Conservation (phyloP, 2,329 filamentous ascomycete species). For the Phialemoniopsis sp. region DNA sequence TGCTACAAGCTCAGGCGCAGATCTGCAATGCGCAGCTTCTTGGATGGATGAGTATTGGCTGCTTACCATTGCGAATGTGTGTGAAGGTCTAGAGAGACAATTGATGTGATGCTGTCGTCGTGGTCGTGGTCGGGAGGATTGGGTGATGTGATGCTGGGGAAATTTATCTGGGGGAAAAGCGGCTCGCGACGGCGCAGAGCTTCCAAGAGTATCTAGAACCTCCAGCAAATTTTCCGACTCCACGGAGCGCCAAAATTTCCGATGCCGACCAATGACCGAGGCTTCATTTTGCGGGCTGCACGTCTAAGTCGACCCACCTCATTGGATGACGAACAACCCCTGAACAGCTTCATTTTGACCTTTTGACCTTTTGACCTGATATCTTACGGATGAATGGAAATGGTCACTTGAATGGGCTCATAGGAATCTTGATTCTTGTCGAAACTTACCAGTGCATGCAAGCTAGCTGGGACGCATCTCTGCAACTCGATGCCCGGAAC, state of each 20-base stretch:
- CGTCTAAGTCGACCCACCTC: not conserved
- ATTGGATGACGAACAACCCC: no score
- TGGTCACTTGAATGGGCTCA: no score
- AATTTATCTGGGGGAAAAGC: not conserved
- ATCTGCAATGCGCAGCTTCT: no score
- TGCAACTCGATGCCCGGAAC: no score
- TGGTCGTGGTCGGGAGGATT: no score
- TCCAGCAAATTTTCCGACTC: slow-evolving; percentile 13
- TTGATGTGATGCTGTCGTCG: not conserved
- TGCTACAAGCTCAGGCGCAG: slow-evolving; percentile 1
- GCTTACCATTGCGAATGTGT: slow-evolving; percentile 17
- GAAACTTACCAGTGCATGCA: no score
- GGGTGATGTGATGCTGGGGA: no score
- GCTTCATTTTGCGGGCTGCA: slow-evolving; percentile 4
- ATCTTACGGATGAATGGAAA: no score
- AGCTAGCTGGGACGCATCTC: no score
- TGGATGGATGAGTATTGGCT: not conserved
- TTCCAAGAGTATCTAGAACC: slow-evolving; percentile 28
- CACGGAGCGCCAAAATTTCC: slow-evolving; percentile 15
- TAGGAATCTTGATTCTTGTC: no score
- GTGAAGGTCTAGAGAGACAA: slow-evolving; percentile 2
- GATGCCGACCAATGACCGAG: slow-evolving; percentile 6
- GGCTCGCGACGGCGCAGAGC: slow-evolving; percentile 12
- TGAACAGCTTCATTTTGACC: no score
- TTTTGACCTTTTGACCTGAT: no score